phyloP scores from a whole-genome alignment of 164 flowering plant genomes.

The Aristolochia californica region DNA sequence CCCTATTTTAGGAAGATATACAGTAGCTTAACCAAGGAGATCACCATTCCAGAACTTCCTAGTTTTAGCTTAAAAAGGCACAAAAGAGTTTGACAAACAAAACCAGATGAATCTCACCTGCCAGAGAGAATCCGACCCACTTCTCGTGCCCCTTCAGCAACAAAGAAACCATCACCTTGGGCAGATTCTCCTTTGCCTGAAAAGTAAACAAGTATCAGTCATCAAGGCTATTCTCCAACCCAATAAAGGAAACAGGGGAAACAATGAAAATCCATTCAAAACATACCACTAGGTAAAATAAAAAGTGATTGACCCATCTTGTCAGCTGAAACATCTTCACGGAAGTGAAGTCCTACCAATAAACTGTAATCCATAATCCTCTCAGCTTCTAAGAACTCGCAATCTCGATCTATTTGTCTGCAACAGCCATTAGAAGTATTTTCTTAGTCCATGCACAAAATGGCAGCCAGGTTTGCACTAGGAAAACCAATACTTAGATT shows the following conservation, averaged over 20 bases:
- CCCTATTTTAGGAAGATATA: too few relatives aligned
- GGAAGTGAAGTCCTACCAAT: slow-evolving; percentile 74
- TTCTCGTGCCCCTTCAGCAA: slow-evolving; percentile 49
- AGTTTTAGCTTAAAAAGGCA: neutral
- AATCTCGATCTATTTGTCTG: slow-evolving; percentile 76
- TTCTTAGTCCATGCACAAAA: neutral
- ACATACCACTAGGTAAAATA: slow-evolving; percentile 12
- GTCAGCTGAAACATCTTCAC: slow-evolving; percentile 49
- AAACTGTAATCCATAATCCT: slow-evolving; percentile 91
- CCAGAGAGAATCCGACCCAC: slow-evolving; percentile 55
- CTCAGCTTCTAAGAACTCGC: slow-evolving; percentile 74
- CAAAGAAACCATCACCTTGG: slow-evolving; percentile 35
- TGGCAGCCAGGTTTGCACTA: neutral
- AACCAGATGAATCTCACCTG: slow-evolving; percentile 52
- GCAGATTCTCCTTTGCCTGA: slow-evolving; percentile 49
- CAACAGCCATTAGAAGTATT: neutral
- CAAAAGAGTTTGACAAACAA: neutral
- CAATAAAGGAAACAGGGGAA: neutral
- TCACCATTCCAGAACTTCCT: too few relatives aligned
- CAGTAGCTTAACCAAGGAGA: too few relatives aligned
- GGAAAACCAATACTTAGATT: neutral
- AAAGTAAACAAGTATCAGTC: neutral
- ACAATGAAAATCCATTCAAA: neutral
- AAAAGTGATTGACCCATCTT: slow-evolving; percentile 59
- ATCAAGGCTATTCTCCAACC: neutral